Conservation (phyloP, 1,139 yeast species). For the Dujonia santamariae region DNA sequence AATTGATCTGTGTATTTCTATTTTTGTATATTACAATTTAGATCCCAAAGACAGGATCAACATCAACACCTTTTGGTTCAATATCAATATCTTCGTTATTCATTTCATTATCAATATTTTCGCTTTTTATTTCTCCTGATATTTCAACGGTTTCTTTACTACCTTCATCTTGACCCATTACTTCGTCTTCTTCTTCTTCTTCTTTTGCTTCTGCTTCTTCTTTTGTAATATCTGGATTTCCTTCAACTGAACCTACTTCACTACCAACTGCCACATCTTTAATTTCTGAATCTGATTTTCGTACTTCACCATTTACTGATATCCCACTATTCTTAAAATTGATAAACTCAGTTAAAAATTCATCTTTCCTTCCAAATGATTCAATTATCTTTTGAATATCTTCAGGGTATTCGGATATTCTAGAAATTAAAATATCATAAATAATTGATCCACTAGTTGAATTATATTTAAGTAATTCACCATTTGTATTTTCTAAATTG, state of each 20-base stretch:
- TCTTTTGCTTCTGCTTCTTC: conserved; percentile 2
- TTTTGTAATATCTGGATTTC: conserved; percentile 9
- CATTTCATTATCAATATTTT: too few relatives aligned
- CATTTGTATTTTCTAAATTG: conserved; percentile 13
- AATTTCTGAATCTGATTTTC: conserved; percentile 8
- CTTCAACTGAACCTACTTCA: conserved; percentile 21
- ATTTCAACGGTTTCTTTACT: not conserved
- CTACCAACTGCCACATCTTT: conserved; percentile 10
- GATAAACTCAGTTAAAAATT: conserved; percentile 30
- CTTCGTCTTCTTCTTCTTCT: conserved; percentile 3
- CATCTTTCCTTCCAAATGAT: conserved; percentile 22
- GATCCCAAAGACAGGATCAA: conserved; percentile 6
- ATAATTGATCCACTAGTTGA: conserved; percentile 24
- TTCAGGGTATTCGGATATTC: conserved; percentile 16
- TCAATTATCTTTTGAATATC: conserved; percentile 21
- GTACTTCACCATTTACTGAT: conserved; percentile 1
- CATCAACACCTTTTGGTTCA: conserved; percentile 2
- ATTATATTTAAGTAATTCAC: conserved; percentile 19
- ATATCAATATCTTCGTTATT: too few relatives aligned
- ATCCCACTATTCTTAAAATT: conserved; percentile 17
- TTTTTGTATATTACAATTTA: not conserved
- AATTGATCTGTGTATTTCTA: too few relatives aligned
- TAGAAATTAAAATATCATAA: conserved; percentile 22
- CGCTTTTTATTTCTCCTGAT: not conserved
- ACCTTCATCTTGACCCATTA: not conserved